Conservation (phyloP, 1,284 basidiomycete genomes). For the Ceratobasidium sp. region DNA sequence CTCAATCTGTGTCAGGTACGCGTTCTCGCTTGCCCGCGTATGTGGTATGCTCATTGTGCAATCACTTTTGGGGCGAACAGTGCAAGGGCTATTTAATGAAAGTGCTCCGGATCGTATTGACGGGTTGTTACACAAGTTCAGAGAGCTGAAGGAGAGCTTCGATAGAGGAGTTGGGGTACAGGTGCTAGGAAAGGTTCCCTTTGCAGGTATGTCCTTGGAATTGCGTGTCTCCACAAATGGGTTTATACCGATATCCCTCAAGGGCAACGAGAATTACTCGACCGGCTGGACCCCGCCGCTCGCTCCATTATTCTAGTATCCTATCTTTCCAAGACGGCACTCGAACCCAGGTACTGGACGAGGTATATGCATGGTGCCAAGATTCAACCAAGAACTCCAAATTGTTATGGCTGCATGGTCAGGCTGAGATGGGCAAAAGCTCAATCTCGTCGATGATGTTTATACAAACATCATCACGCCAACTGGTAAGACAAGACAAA, state of each 20-base stretch:
- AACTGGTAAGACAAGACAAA: no score
- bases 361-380: background rate
- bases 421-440: slow-evolving; percentile 52
- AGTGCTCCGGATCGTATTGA: background rate
- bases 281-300: background rate
- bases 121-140: background rate
- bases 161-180: background rate
- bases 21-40: background rate
- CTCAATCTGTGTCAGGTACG: background rate
- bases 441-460: slow-evolving; percentile 52
- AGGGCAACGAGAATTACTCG: background rate
- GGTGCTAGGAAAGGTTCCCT: background rate
- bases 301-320: background rate
- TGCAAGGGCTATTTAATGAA: background rate
- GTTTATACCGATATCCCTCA: background rate
- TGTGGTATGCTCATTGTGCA: background rate
- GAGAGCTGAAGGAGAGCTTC: background rate
- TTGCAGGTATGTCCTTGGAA: background rate
- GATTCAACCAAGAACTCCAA: background rate
- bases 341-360: background rate
- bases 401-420: slow-evolving; percentile 50
- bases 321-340: background rate
- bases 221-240: background rate
- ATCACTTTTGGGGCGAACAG: background rate
- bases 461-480: no score